Conservation (phyloP, 2,329 filamentous ascomycete genomes). For the Xylaria sp. region DNA sequence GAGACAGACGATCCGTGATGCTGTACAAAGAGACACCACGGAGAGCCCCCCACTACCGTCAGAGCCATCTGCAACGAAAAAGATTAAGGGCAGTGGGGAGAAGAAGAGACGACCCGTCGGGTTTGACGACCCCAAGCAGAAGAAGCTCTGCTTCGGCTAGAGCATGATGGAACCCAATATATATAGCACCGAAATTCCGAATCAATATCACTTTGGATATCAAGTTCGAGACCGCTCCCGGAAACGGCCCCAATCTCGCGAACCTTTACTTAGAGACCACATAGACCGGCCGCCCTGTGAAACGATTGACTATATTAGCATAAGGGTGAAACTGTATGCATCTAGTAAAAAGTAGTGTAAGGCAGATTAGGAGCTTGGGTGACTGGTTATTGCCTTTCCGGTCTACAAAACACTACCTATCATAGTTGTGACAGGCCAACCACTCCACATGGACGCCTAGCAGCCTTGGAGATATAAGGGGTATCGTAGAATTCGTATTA, state of each 20-base stretch:
- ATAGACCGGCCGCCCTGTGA: too few species aligned
- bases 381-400: too few species aligned
- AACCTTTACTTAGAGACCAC: too few species aligned
- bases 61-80: conserved; percentile 48
- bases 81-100: conserved; percentile 37
- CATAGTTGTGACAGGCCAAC: background rate
- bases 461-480: background rate
- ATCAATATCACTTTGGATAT: too few species aligned
- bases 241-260: background rate
- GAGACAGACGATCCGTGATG: conserved; percentile 82
- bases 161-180: background rate
- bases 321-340: too few species aligned
- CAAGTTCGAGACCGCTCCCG: too few species aligned
- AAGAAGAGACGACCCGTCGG: conserved; percentile 34
- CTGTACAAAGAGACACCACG: conserved; percentile 63
- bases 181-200: too few species aligned
- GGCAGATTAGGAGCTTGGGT: background rate
- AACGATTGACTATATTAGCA: too few species aligned
- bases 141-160: conserved; percentile 58
- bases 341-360: too few species aligned
- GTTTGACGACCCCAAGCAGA: conserved; percentile 38
- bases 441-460: background rate
- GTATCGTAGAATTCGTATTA: background rate
- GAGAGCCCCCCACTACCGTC: conserved; percentile 28
- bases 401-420: background rate